phyloP scores from a whole-genome alignment of 1,284 basidiomycete species.

The Thecaphora frezii region DNA sequence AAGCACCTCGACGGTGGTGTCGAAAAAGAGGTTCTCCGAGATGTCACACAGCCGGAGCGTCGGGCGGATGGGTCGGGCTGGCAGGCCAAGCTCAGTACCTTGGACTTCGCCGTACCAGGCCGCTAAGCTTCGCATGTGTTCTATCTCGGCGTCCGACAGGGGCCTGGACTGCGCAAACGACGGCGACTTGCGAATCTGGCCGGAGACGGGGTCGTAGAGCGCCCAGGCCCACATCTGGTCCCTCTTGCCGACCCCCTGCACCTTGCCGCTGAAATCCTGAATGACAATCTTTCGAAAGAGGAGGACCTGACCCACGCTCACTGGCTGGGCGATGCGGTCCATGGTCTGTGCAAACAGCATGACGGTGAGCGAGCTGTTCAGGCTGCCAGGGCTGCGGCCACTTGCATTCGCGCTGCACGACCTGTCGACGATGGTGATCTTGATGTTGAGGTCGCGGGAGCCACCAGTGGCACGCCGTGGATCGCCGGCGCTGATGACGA shows the following conservation, averaged over 20 bases:
- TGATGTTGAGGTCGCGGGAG: conserved; percentile 26
- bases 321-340: conserved; percentile 20
- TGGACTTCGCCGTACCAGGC: conserved; percentile 26
- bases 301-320: conserved; percentile 23
- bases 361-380: conserved; percentile 22
- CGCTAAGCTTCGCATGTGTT: conserved; percentile 29
- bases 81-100: conserved; percentile 20
- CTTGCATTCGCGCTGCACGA: conserved; percentile 14
- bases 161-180: conserved; percentile 8
- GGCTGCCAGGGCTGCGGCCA: conserved; percentile 5
- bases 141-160: conserved; percentile 29
- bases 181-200: conserved; percentile 22
- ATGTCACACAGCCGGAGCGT: conserved; percentile 24
- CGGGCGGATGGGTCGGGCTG: conserved; percentile 14
- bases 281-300: conserved; percentile 26
- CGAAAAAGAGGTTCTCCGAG: conserved; percentile 36
- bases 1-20: conserved; percentile 43
- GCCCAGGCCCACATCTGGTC: conserved; percentile 23
- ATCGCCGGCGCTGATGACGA: conserved; percentile 24
- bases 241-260: conserved; percentile 31
- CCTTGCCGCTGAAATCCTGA: conserved; percentile 28
- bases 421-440: conserved; percentile 28
- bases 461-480: conserved; percentile 31
- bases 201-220: conserved; percentile 26
- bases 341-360: conserved; percentile 25